Evolutionary conservation across 768 basidiomycete genomes (phyloP).

Genomic region (Lyophyllum shimeji): DNA sequence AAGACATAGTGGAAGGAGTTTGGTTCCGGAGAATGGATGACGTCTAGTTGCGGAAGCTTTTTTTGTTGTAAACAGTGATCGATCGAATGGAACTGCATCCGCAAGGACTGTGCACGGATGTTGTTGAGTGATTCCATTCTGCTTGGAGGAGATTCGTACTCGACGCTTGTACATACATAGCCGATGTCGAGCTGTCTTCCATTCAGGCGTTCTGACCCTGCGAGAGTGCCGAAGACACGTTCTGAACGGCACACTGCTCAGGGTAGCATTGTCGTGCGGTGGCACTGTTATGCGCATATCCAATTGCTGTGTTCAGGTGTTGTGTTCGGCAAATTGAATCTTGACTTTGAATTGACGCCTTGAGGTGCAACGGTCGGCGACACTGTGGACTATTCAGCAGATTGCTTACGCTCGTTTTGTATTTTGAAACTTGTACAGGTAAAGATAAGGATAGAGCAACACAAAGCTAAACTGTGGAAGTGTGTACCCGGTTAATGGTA

Average conservation of each 20-base stretch:
- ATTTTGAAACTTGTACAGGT: conserved; percentile 8
- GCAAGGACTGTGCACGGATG: background rate
- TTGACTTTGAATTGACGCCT: no score
- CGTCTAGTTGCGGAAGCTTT: background rate
- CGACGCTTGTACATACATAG: background rate
- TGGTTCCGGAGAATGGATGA: background rate
- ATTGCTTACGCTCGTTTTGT: conserved; percentile 1
- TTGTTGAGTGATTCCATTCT: background rate
- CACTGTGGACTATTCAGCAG: background rate
- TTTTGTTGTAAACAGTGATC: background rate
- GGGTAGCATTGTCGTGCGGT: background rate
- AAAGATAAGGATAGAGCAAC: conserved; percentile 8
- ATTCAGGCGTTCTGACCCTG: background rate
- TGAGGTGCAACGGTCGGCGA: no score
- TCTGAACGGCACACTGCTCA: background rate
- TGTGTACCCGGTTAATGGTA: conserved; percentile 11
- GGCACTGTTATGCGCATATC: background rate
- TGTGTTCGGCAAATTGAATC: background rate
- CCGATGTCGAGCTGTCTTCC: background rate
- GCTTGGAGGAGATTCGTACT: background rate
- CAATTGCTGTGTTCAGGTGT: background rate
- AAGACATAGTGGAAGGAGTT: no score
- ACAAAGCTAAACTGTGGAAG: conserved; percentile 14
- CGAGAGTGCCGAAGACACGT: background rate
- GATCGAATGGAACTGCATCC: background rate